Evolutionary conservation across 2,329 filamentous ascomycete genomes (phyloP).

Genomic region (Apiospora aurea): DNA sequence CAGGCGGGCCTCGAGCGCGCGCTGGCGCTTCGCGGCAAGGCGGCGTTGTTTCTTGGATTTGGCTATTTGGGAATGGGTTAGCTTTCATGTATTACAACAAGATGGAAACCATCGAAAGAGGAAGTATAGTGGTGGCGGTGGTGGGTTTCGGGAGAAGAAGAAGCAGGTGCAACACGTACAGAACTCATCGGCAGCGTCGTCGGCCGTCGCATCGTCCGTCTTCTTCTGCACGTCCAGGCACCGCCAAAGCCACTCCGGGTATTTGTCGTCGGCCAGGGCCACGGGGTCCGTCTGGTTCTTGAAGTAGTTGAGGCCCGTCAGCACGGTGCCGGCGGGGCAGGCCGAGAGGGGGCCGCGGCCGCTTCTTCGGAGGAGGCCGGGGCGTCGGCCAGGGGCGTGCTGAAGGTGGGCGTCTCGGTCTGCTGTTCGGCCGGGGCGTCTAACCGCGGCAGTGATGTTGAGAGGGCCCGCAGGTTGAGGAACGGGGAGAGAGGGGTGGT

Average conservation of each 20-base stretch:
- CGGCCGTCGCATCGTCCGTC: slow-evolving; percentile 54
- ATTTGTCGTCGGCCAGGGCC: slow-evolving; percentile 76
- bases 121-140: neutral
- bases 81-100: neutral
- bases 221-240: slow-evolving; percentile 70
- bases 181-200: slow-evolving; percentile 75
- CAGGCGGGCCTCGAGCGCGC: slow-evolving; percentile 63
- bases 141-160: neutral
- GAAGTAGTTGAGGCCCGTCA: slow-evolving; percentile 79
- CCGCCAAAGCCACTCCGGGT: slow-evolving; percentile 82
- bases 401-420: slow-evolving; percentile 32
- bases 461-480: slow-evolving; percentile 25
- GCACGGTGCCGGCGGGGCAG: slow-evolving; percentile 71
- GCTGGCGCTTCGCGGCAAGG: slow-evolving; percentile 71
- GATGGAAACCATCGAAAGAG: neutral
- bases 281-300: slow-evolving; percentile 78
- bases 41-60: slow-evolving; percentile 86
- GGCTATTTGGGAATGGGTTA: slow-evolving; percentile 53
- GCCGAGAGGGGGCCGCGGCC: slow-evolving; percentile 52
- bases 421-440: slow-evolving; percentile 34
- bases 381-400: slow-evolving; percentile 39
- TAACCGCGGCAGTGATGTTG: slow-evolving; percentile 30
- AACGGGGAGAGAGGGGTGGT: neutral
- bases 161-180: slow-evolving; percentile 61
- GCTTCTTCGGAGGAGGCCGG: slow-evolving; percentile 35